Conservation (phyloP, 1,284 basidiomycete species). For the Gomphus bonarii region DNA sequence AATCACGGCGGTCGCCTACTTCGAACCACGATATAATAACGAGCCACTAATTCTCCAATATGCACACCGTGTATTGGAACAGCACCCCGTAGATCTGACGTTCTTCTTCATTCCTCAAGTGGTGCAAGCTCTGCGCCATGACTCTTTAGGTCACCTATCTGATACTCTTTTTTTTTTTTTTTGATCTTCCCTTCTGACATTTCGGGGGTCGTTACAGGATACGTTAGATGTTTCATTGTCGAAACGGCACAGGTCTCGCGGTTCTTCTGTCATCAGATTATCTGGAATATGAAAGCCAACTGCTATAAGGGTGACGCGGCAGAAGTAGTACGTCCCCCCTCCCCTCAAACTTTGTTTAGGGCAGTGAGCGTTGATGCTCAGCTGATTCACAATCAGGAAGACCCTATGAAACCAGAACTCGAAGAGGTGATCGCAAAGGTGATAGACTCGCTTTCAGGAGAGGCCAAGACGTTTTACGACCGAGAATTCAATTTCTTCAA, state of each 20-base stretch:
- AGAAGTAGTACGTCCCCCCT: slow-evolving; percentile 51
- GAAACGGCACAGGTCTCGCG: slow-evolving; percentile 98
- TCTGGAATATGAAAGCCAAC: slow-evolving; percentile 99
- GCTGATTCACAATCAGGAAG: slow-evolving; percentile 44
- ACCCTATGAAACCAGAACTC: slow-evolving; percentile 91
- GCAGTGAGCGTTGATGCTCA: background rate
- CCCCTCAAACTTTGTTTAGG: background rate
- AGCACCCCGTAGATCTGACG: slow-evolving; percentile 89
- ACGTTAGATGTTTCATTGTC: slow-evolving; percentile 93
- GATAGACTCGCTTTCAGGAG: slow-evolving; percentile 82
- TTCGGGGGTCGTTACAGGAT: slow-evolving; percentile 46
- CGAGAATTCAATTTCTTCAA: slow-evolving; percentile 95
- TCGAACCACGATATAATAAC: slow-evolving; percentile 75
- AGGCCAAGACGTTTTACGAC: slow-evolving; percentile 86
- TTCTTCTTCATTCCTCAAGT: slow-evolving; percentile 99
- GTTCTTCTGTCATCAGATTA: slow-evolving; percentile 98
- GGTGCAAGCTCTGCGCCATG: slow-evolving; percentile 88
- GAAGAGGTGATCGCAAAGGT: slow-evolving; percentile 82
- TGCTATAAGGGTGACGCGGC: slow-evolving; percentile 86
- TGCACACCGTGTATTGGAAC: slow-evolving; percentile 89
- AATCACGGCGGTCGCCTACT: slow-evolving; percentile 78
- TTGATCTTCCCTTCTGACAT: background rate
- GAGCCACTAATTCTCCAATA: slow-evolving; percentile 91
- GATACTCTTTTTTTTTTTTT: background rate
- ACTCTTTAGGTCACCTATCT: slow-evolving; percentile 65